Base-by-base conservation (phyloP, 495 filamentous ascomycete genomes). In the Clavariopsis aquatica region DNA sequence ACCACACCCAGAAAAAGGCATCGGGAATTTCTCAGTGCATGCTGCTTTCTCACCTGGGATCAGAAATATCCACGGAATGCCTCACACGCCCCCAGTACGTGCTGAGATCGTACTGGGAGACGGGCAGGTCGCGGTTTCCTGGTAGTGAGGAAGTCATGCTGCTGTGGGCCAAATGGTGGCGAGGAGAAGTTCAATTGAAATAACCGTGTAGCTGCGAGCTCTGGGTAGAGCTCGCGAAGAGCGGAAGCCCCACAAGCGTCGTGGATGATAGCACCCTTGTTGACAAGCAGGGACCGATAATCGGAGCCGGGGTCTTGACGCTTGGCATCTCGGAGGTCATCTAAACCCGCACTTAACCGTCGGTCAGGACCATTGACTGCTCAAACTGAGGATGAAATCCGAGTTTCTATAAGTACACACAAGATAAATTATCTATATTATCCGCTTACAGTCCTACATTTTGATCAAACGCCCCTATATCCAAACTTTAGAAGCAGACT, bases 51-150 rank as follows among this genome's bases (percentile, higher is more conserved):
- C 82, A 98, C 94, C 93, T 93, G 65, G 94, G 94, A 80, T 98
- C 94, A 73, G 92, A 87, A 64, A 98, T 85, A 70, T 93, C 87
- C 13, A 88, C 90, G 2, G 92, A 87, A 78, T 98, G 94, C 73
- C 84, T 84, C 66, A 98, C 95, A 15, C 94, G 88, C 47, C 94
- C 94, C 91, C 89, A 93, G 78, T 98, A 98, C 56, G 92, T 96
- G 69, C 76, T 85, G 71, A 98, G 82, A 73, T 98, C 88, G 80
- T 96, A 93, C 75, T 91, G 92, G 20, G 94, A 98, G 52, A 85
- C 82, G 60, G 94, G 94, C 27, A 95, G 83, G 69, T 94, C 89
- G 70, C 93, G 87, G 60, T 78, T 85, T 61, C 94, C 94, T 46
- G 93, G 92, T 7, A 97, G 81, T 41, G 94, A 96, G 64, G 91